Evolutionary conservation across 148 eudicot species (phyloP).

Genomic region (Cornus florida): DNA sequence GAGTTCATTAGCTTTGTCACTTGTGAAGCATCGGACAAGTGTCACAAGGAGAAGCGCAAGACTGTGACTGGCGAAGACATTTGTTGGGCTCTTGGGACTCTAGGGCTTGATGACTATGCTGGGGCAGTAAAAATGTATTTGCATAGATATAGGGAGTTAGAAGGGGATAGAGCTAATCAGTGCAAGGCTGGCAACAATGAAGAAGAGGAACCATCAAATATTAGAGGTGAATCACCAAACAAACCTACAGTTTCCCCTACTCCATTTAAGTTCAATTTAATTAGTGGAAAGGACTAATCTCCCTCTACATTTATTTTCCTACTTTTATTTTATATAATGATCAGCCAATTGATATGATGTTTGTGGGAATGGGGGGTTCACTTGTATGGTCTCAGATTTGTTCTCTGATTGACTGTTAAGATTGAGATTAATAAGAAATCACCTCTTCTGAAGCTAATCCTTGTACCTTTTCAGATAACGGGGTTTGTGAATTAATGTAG

Average conservation of each 20-base stretch:
- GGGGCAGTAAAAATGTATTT: conserved; percentile 25
- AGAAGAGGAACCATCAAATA: neutral
- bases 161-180: conserved; percentile 21
- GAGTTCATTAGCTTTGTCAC: conserved; percentile 43
- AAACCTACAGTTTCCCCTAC: neutral
- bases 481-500: neutral
- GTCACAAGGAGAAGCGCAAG: conserved; percentile 36
- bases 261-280: neutral
- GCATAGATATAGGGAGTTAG: conserved; percentile 24
- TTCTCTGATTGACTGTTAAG: neutral
- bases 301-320: neutral
- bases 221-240: neutral
- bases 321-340: too few relatives aligned
- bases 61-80: conserved; percentile 42
- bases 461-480: too few relatives aligned
- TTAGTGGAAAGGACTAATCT: neutral
- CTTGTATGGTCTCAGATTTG: neutral
- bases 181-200: conserved; percentile 12
- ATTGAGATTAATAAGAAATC: neutral
- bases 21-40: conserved; percentile 39
- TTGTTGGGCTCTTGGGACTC: conserved; percentile 33
- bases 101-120: conserved; percentile 36
- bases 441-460: neutral
- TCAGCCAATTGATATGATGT: too few relatives aligned
- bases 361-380: too few relatives aligned